Evolutionary conservation across 495 filamentous ascomycete species (phyloP), one percentile per base, ranked within the genome.

Genomic region (Thermothielavioides terrestris): DNA sequence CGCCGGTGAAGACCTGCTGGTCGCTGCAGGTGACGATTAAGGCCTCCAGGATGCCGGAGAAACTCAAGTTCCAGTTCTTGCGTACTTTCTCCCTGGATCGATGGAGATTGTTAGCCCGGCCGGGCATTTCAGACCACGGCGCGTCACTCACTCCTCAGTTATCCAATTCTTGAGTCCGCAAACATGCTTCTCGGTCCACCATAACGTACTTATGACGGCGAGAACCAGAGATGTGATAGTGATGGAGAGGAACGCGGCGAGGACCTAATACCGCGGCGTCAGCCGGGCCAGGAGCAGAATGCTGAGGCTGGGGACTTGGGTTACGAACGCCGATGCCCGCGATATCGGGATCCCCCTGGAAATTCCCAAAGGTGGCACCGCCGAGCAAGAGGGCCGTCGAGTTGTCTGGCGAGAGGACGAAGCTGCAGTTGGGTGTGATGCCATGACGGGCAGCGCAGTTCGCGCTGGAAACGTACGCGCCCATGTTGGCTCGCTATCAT

Each of bases 1-100:
- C 61, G 15, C 66, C 65, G 8, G 68, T 71, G 50, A 71, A 66
- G 35, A 71, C 43, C 36, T 71, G 66, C 48, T 71, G 68, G 52
- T 71, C 68, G 42, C 66, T 69, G 50, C 66, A 70, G 34, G 52
- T 60, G 35, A 68, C 45, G 38, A 71, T 41, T 17, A 71, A 49
- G 22, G 58, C 50, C 42, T 71, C 67, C 11, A 66, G 26, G 34
- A 69, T 61, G n/a, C 60, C 54, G 6, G 62, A 44, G 35, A 64
- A 45, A 55, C 57, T 61, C 41, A 50, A 15, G 5, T 47, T 36
- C 37, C 45, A 35, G 20, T 44, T 45, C 14, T 22, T 15, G 3
- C 21, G 21, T 8, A 15, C 11, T 14, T 53, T 50, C n/a, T 46
- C 20, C 21, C 50, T 54, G 34, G 15, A 14, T 6, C 1, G 17